A percentile compares a stretch with the other conserved stretches of the same genome.
phyloP scores from a whole-genome alignment of 148 eudicot species.

The Arctostaphylos glauca region DNA sequence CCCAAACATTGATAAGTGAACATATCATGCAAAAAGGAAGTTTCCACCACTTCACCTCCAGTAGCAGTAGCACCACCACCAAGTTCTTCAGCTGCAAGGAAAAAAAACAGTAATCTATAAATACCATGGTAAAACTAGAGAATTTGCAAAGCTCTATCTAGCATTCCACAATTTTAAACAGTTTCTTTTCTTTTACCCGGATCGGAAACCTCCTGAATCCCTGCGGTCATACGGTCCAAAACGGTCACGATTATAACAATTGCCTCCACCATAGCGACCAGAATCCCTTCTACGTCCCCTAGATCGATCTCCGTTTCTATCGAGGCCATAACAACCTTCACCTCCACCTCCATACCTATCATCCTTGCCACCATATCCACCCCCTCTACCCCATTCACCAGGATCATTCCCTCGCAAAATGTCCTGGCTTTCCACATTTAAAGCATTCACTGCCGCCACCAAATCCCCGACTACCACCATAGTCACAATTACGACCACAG shows the following conservation, averaged over 20 bases:
- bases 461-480: constrained; percentile 65
- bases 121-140: not conserved
- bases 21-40: constrained; percentile 1
- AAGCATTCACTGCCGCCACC: constrained; percentile 71
- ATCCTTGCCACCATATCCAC: constrained; percentile 70
- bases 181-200: constrained; percentile 16
- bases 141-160: not conserved
- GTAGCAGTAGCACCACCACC: constrained; percentile 16
- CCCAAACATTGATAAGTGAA: constrained; percentile 19
- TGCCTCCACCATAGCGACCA: constrained; percentile 75
- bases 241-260: constrained; percentile 79
- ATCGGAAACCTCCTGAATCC: constrained; percentile 50
- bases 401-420: constrained; percentile 65
- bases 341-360: constrained; percentile 45
- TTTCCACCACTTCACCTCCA: constrained; percentile 12
- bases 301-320: constrained; percentile 68
- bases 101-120: constrained; percentile 1
- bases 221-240: constrained; percentile 89
- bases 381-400: constrained; percentile 45
- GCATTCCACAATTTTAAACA: constrained; percentile 11
- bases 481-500: constrained; percentile 43
- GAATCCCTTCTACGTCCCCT: constrained; percentile 64
- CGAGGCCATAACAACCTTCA: constrained; percentile 66
- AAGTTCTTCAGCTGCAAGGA: constrained; percentile 49
- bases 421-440: constrained; percentile 70